A percentile compares a stretch with the other conserved stretches of the same genome.
Conservation (phyloP, 148 eudicot species). For the Rhododendron ferrugineum region DNA sequence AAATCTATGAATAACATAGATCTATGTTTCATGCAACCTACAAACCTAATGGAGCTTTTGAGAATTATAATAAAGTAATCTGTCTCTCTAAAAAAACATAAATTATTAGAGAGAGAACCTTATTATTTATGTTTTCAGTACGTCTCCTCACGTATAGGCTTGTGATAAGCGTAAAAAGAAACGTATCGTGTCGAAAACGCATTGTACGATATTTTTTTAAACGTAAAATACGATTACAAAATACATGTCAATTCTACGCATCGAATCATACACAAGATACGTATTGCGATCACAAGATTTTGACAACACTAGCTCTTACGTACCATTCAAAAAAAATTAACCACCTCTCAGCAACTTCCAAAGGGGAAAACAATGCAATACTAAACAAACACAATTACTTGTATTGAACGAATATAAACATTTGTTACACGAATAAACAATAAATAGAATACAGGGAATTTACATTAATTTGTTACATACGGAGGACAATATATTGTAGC, state of each 20-base stretch:
- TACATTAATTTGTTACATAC: neutral
- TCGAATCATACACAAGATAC: neutral
- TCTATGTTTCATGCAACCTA: neutral
- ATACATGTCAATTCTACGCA: neutral
- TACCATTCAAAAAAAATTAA: neutral
- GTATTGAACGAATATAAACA: neutral
- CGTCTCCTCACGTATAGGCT: neutral
- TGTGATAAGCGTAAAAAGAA: neutral
- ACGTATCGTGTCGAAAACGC: neutral
- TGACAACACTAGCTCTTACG: neutral
- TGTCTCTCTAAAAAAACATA: neutral
- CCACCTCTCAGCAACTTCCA: neutral
- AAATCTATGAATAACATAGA: neutral
- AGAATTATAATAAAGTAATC: neutral
- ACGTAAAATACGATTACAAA: neutral
- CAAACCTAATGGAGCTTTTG: neutral
- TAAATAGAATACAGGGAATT: slow-evolving; percentile 2
- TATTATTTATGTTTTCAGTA: neutral
- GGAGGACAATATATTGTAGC: neutral
- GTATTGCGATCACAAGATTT: neutral
- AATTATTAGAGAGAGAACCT: no score
- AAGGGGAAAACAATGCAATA: neutral
- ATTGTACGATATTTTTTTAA: neutral
- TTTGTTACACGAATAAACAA: neutral
- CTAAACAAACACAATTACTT: neutral